Percentiles rank a stretch among this genome's conserved stretches.
Conservation (phyloP, 345 rosid genomes). For the Citrus trifoliata region DNA sequence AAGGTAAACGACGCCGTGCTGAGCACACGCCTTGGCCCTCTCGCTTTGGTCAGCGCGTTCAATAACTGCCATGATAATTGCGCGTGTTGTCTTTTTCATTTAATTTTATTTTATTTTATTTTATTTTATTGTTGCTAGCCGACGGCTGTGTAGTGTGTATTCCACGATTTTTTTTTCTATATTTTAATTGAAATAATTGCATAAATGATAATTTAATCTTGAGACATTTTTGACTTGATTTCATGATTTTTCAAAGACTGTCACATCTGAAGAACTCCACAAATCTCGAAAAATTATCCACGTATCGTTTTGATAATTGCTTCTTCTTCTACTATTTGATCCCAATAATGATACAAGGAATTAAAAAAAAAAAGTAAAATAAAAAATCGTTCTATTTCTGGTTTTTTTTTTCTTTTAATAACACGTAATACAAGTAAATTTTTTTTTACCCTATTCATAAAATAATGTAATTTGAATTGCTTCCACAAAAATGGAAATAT, state of each 20-base stretch:
- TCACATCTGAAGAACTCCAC: not conserved
- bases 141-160: not conserved
- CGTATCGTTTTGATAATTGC: no score
- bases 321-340: no score
- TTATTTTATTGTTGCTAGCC: not conserved
- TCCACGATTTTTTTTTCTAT: not conserved
- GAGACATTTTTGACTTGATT: not conserved
- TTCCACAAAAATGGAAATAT: no score
- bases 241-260: not conserved
- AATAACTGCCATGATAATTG: constrained; percentile 6
- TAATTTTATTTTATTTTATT: not conserved
- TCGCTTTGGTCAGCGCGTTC: not conserved
- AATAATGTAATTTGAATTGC: no score
- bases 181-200: not conserved
- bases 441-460: no score
- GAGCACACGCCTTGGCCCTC: constrained; percentile 27
- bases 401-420: no score
- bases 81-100: not conserved
- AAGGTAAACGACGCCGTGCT: constrained; percentile 42
- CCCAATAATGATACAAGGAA: no score
- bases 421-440: no score
- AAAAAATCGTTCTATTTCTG: no score
- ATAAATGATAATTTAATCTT: no score
- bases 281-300: no score
- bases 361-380: no score